Percentiles rank a stretch among this genome's conserved stretches.
Evolutionary conservation across 2,329 filamentous ascomycete genomes (phyloP).

Genomic region (Didymellaceae sp.): DNA sequence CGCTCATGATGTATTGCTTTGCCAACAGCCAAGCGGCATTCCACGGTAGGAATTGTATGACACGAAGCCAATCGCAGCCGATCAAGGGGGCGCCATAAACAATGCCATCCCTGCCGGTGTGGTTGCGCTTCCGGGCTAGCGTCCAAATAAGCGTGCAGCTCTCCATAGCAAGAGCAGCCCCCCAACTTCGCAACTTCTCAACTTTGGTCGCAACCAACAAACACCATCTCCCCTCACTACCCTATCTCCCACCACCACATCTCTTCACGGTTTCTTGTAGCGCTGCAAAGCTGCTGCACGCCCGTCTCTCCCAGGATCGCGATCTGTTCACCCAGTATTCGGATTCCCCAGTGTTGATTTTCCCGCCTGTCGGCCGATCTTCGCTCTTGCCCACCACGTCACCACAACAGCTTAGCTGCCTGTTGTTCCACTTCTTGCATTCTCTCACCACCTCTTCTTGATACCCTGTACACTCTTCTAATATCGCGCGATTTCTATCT

Average conservation of each 20-base stretch:
- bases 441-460: constrained; percentile 40
- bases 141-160: constrained; percentile 11
- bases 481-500: constrained; percentile 30
- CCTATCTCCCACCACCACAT: constrained; percentile 22
- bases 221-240: constrained; percentile 16
- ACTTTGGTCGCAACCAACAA: constrained; percentile 17
- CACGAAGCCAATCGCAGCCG: constrained; percentile 20
- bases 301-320: constrained; percentile 28
- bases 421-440: constrained; percentile 42
- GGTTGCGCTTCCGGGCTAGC: constrained; percentile 13
- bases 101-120: constrained; percentile 7
- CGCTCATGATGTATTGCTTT: constrained; percentile 18
- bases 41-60: constrained; percentile 21
- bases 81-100: constrained; percentile 9
- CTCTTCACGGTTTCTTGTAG: constrained; percentile 32
- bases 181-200: constrained; percentile 20
- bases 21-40: constrained; percentile 22
- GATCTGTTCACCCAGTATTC: constrained; percentile 27
- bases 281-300: constrained; percentile 34
- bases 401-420: constrained; percentile 40
- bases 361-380: constrained; percentile 40
- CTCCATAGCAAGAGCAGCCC: constrained; percentile 15
- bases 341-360: constrained; percentile 21
- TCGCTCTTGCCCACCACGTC: constrained; percentile 38
- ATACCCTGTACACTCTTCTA: constrained; percentile 41